Conservation (phyloP, 441 rosid genomes). For the Pelargonium myrrhifolium region DNA sequence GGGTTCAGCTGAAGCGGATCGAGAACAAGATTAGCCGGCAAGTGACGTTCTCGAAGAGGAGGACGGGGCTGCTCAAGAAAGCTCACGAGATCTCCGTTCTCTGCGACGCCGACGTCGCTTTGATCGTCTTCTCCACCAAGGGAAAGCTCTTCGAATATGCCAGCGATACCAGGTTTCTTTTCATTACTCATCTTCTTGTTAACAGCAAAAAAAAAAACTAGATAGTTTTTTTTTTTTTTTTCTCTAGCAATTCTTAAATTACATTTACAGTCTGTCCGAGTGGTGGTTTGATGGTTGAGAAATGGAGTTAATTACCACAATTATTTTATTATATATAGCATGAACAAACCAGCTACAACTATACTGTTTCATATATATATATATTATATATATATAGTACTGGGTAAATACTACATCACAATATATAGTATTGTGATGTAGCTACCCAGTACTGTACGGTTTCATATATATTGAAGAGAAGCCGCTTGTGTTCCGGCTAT, state of each 20-base stretch:
- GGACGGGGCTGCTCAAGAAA: slow-evolving; percentile 77
- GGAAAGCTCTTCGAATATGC: slow-evolving; percentile 85
- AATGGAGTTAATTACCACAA: neutral
- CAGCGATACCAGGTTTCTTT: slow-evolving; percentile 57
- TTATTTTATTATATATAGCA: too few relatives aligned
- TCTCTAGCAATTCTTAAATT: neutral
- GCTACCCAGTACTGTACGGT: too few relatives aligned
- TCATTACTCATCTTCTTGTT: too few relatives aligned
- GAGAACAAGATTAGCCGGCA: slow-evolving; percentile 94
- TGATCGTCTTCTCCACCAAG: slow-evolving; percentile 73
- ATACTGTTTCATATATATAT: neutral
- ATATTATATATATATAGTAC: too few relatives aligned
- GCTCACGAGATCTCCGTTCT: slow-evolving; percentile 92
- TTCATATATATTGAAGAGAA: too few relatives aligned
- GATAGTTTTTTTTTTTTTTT: too few relatives aligned
- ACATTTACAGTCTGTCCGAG: neutral
- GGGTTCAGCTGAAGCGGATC: slow-evolving; percentile 89
- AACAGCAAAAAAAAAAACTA: too few relatives aligned
- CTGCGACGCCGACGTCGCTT: slow-evolving; percentile 91
- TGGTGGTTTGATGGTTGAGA: neutral
- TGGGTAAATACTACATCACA: too few relatives aligned
- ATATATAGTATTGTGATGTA: too few relatives aligned
- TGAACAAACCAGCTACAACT: neutral
- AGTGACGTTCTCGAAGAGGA: slow-evolving; percentile 83
- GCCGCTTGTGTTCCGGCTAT: too few relatives aligned